Conservation (phyloP, 2,329 filamentous ascomycete genomes). For the Colletotrichum australisinense region DNA sequence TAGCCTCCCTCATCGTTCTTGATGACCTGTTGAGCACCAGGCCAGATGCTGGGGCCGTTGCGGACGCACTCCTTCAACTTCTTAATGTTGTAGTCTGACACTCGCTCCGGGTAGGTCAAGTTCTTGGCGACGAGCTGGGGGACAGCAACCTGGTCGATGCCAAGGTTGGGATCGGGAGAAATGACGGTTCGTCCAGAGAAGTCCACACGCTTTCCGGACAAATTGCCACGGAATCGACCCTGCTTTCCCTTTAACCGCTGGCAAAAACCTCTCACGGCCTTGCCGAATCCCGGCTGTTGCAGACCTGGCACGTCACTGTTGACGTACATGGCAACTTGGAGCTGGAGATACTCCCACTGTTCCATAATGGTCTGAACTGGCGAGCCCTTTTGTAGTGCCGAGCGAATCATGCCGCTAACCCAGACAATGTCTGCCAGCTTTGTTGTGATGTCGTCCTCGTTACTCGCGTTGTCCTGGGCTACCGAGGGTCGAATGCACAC, state of each 20-base stretch:
- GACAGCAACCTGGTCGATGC: conserved; percentile 93
- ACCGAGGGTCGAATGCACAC: conserved; percentile 96
- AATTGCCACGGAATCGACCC: conserved; percentile 94
- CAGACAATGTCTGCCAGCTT: conserved; percentile 98
- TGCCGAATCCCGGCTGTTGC: conserved; percentile 88
- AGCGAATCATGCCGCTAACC: conserved; percentile 87
- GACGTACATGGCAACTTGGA: conserved; percentile 97
- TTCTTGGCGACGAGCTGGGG: conserved; percentile 94
- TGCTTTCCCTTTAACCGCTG: conserved; percentile 97
- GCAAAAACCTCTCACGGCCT: conserved; percentile 91
- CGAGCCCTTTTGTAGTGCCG: conserved; percentile 84
- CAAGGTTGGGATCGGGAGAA: conserved; percentile 93
- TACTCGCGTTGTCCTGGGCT: conserved; percentile 91
- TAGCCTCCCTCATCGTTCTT: conserved; percentile 72
- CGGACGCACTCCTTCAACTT: conserved; percentile 81
- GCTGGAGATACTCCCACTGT: conserved; percentile 96
- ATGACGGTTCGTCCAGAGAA: conserved; percentile 98
- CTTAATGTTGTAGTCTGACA: conserved; percentile 85
- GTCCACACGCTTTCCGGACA: conserved; percentile 98
- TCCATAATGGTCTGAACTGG: conserved; percentile 93
- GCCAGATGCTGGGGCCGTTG: conserved; percentile 83
- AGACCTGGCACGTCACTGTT: conserved; percentile 96
- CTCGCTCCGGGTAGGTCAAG: conserved; percentile 92
- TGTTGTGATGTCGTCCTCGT: conserved; percentile 95
- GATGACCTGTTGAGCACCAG: conserved; percentile 86